phyloP scores from a whole-genome alignment of 2,329 filamentous ascomycete genomes.

The Microsporum ferrugineum region DNA sequence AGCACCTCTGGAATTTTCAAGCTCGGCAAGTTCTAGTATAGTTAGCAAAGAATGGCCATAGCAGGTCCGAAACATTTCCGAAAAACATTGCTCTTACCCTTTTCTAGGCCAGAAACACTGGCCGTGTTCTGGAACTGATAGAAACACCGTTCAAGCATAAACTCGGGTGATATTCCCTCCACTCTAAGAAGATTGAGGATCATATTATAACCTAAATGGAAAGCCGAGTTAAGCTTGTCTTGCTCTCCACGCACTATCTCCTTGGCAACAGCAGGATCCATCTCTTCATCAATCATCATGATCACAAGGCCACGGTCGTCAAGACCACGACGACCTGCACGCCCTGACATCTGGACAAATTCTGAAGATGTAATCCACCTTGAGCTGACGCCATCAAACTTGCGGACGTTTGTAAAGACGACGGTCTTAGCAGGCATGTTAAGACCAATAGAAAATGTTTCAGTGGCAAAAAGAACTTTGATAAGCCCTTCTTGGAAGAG shows the following conservation, averaged over 20 bases:
- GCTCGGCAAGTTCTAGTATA: constrained; percentile 54
- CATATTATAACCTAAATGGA: constrained; percentile 99
- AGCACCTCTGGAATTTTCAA: constrained; percentile 63
- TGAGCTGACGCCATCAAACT: constrained; percentile 74
- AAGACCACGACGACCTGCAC: constrained; percentile 89
- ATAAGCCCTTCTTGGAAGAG: constrained; percentile 96
- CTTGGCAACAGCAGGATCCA: constrained; percentile 88
- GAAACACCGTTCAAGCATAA: constrained; percentile 97
- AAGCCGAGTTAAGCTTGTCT: constrained; percentile 93
- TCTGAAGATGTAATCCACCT: constrained; percentile 87
- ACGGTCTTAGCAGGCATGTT: constrained; percentile 99
- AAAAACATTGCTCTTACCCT: constrained; percentile 32
- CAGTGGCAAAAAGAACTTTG: constrained; percentile 94
- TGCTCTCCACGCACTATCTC: constrained; percentile 93
- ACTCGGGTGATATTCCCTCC: constrained; percentile 98
- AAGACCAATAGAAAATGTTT: constrained; percentile 95
- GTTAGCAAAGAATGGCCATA: constrained; percentile 18
- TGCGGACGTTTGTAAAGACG: constrained; percentile 93
- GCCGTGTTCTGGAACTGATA: constrained; percentile 96
- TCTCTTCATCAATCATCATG: constrained; percentile 97
- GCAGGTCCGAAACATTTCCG: not conserved
- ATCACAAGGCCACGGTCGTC: constrained; percentile 98
- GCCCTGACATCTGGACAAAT: constrained; percentile 97
- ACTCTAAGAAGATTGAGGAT: constrained; percentile 91
- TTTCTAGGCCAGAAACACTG: constrained; percentile 71